Percentiles rank a stretch among this genome's conserved stretches.
Evolutionary conservation across 306 rosid genomes (phyloP).

Genomic region (Acacia melanoxylon): DNA sequence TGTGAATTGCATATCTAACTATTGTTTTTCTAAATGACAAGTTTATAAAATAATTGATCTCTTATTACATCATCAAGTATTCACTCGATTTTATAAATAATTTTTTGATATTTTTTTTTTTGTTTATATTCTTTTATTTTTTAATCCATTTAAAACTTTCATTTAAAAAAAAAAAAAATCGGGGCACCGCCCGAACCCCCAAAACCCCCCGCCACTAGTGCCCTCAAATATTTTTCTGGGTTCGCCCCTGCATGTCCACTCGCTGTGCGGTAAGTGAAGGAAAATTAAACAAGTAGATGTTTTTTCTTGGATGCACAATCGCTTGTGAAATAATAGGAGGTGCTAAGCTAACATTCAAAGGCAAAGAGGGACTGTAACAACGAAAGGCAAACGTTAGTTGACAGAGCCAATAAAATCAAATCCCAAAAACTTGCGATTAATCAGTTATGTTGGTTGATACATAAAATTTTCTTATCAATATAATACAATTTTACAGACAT

Average conservation of each 20-base stretch:
- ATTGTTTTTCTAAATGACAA: too few species aligned
- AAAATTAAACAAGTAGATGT: neutral
- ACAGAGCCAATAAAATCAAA: neutral
- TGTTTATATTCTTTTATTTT: too few species aligned
- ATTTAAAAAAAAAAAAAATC: too few species aligned
- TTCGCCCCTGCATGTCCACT: neutral
- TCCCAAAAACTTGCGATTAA: neutral
- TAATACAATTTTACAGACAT: neutral
- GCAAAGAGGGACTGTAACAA: neutral
- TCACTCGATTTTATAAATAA: too few species aligned
- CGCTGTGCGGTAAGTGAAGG: neutral
- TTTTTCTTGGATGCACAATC: neutral
- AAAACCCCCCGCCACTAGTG: too few species aligned
- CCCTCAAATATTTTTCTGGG: too few species aligned
- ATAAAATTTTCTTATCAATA: neutral
- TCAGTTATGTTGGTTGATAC: neutral
- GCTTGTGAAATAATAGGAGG: neutral
- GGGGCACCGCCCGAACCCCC: too few species aligned
- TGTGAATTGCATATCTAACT: too few species aligned
- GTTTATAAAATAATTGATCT: too few species aligned
- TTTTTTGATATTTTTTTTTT: too few species aligned
- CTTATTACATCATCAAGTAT: too few species aligned
- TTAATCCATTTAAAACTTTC: too few species aligned
- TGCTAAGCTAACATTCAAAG: neutral
- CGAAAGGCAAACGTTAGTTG: neutral